phyloP scores from a whole-genome alignment of 2,329 filamentous ascomycete genomes.

The Fusarium sororula region DNA sequence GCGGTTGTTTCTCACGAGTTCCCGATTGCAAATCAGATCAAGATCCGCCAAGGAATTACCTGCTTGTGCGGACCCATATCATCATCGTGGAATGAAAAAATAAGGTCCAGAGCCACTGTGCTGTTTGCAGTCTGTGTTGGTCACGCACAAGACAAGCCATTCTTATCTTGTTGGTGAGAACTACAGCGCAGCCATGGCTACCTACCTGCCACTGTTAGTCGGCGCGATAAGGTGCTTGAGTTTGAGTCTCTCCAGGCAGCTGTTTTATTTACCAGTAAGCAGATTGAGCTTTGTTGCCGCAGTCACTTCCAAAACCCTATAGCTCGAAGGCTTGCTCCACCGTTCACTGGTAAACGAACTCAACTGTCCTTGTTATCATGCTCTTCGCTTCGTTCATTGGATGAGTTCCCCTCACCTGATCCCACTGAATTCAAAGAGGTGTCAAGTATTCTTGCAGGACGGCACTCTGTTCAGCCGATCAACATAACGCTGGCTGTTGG shows the following conservation, averaged over 20 bases:
- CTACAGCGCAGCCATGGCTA: background rate
- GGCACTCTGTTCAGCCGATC: background rate
- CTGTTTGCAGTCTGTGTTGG: conserved; percentile 7
- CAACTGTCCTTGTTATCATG: background rate
- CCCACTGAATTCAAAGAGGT: background rate
- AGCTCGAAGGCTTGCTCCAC: background rate
- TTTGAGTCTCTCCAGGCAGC: conserved; percentile 12
- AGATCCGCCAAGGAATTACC: background rate
- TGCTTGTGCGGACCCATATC: background rate
- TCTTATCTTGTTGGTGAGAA: background rate
- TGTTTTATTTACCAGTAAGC: conserved; percentile 7
- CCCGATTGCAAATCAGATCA: background rate
- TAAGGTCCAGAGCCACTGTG: background rate
- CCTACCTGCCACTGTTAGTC: background rate
- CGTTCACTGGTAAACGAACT: conserved; percentile 10
- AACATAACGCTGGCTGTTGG: background rate
- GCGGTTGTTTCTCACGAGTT: background rate
- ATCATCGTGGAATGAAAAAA: conserved; percentile 5
- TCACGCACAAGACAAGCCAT: background rate
- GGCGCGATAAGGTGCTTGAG: conserved; percentile 19
- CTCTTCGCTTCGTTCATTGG: background rate
- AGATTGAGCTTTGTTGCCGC: background rate
- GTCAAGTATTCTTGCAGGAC: background rate
- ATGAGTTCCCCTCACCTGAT: background rate
- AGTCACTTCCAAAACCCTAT: conserved; percentile 12